Conservation (phyloP, 2,329 filamentous ascomycete genomes). For the Botrytis medusae region DNA sequence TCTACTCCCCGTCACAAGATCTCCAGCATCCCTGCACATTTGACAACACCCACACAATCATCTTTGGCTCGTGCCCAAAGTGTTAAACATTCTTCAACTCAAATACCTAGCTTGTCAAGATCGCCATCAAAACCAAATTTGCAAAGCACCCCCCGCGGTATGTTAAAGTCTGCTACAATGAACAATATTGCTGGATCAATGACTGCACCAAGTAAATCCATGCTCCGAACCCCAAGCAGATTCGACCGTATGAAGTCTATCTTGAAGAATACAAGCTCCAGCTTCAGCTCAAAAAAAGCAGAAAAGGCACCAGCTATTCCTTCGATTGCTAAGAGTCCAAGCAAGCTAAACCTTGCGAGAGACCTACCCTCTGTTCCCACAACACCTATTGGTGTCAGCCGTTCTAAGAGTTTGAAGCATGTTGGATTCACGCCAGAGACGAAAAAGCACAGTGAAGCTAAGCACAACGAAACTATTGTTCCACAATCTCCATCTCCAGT, state of each 20-base stretch:
- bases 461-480: constrained; percentile 44
- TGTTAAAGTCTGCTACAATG: constrained; percentile 54
- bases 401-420: constrained; percentile 66
- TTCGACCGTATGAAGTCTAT: constrained; percentile 58
- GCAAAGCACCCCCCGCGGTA: constrained; percentile 47
- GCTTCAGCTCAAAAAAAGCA: constrained; percentile 31
- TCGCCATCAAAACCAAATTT: constrained; percentile 54
- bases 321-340: constrained; percentile 41
- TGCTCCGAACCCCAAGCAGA: constrained; percentile 33
- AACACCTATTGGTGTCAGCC: constrained; percentile 50
- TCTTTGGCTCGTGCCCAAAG: constrained; percentile 63
- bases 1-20: constrained; percentile 46
- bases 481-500: constrained; percentile 58
- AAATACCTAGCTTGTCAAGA: constrained; percentile 48
- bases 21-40: constrained; percentile 50
- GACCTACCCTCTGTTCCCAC: constrained; percentile 54
- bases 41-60: constrained; percentile 78
- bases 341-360: constrained; percentile 55
- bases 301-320: constrained; percentile 31
- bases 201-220: constrained; percentile 34
- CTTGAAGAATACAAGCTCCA: constrained; percentile 43
- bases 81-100: constrained; percentile 53
- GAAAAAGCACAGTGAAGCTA: constrained; percentile 46
- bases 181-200: constrained; percentile 44
- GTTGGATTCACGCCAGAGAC: constrained; percentile 78